These are phyloP conservation scores for Nitzschia sp. DNA, from an alignment of 108 stramenopile genomes.

Conservation along the genomic window DNA sequence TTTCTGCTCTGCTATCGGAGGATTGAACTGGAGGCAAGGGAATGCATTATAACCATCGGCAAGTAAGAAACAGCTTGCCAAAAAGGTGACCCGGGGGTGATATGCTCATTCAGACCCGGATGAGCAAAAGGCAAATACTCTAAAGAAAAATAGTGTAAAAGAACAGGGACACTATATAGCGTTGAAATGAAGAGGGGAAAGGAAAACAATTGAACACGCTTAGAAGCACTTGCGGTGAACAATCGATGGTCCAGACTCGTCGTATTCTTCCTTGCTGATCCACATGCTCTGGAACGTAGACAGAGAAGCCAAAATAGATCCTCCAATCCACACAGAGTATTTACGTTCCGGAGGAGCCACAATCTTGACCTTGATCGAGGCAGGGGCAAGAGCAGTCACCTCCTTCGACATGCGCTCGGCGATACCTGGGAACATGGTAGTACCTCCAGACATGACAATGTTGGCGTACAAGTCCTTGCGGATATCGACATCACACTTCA, in stretches of 20 bases:
- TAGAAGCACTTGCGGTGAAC: constrained; percentile 98
- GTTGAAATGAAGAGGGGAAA: too few species aligned
- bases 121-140: too few species aligned
- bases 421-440: constrained; percentile 99
- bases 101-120: too few species aligned
- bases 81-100: too few species aligned
- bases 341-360: constrained; percentile 99
- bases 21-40: too few species aligned
- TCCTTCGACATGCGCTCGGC: constrained; percentile 99
- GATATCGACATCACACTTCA: constrained; percentile 99
- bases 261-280: constrained; percentile 99
- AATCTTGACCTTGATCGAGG: constrained; percentile 99
- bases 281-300: constrained; percentile 99
- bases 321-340: constrained; percentile 99
- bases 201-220: too few species aligned
- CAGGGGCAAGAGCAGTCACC: constrained; percentile 92
- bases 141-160: too few species aligned
- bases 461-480: constrained; percentile 96
- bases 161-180: too few species aligned
- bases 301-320: constrained; percentile 97
- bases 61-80: too few species aligned
- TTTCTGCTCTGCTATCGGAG: too few species aligned
- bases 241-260: constrained; percentile 98
- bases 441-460: constrained; percentile 94
- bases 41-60: too few species aligned